Evolutionary conservation across 257 asterid species (phyloP).

Genomic region (Nicotiana paniculata): DNA sequence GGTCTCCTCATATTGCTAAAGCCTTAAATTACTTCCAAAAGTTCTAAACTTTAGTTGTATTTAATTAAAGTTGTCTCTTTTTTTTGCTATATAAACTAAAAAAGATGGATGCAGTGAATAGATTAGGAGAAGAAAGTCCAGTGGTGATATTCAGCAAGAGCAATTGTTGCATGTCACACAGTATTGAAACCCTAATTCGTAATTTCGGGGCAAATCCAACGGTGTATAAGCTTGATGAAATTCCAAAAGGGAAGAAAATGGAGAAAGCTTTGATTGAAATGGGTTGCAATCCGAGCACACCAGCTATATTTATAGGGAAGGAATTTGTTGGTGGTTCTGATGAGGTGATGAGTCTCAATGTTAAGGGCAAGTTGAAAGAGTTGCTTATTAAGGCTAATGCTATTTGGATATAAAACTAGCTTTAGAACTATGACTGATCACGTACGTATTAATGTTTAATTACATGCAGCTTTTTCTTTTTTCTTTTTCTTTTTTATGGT

Average conservation of each 20-base stretch:
- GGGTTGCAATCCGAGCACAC: slow-evolving; percentile 18
- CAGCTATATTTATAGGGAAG: slow-evolving; percentile 24
- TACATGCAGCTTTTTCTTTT: not conserved
- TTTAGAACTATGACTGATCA: too few species aligned
- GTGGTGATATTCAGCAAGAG: slow-evolving; percentile 35
- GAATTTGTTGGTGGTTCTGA: not conserved
- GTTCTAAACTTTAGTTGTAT: not conserved
- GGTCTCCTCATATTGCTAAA: not conserved
- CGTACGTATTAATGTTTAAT: not conserved
- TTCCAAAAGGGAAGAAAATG: slow-evolving; percentile 19
- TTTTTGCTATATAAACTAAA: not conserved
- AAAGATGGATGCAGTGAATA: slow-evolving; percentile 12
- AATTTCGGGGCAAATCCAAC: slow-evolving; percentile 25
- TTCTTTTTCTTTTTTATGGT: too few species aligned
- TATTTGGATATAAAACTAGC: slow-evolving; percentile 14
- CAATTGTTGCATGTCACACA: slow-evolving; percentile 22
- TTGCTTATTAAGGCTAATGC: slow-evolving; percentile 18
- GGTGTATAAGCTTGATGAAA: slow-evolving; percentile 25
- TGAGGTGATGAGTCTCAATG: not conserved
- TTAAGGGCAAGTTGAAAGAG: slow-evolving; percentile 15
- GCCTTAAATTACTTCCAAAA: not conserved
- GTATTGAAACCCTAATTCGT: slow-evolving; percentile 16
- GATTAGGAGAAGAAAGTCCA: slow-evolving; percentile 18
- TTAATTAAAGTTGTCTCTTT: not conserved
- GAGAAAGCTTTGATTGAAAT: slow-evolving; percentile 12